These are phyloP conservation scores for Umbellularia californica DNA, from an alignment of 164 flowering plant species.

Conservation along the genomic window DNA sequence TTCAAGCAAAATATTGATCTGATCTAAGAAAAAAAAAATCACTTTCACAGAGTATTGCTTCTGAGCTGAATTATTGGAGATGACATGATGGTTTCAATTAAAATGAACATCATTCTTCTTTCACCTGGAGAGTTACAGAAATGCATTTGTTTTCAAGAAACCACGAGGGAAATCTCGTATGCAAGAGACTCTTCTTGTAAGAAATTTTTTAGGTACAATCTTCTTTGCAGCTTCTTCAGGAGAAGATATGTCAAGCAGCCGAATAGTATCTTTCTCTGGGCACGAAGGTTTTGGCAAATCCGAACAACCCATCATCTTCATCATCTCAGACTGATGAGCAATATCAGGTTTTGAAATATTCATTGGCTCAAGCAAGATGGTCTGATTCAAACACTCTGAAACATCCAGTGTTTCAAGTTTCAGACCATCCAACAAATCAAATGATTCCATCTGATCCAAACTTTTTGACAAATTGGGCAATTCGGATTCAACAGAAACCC, in stretches of 20 bases:
- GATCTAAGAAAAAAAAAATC: too few relatives aligned
- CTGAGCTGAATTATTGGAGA: too few relatives aligned
- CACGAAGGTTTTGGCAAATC: not conserved
- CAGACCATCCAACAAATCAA: not conserved
- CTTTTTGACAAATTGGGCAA: not conserved
- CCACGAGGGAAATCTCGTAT: too few relatives aligned
- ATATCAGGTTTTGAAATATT: not conserved
- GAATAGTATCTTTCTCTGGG: not conserved
- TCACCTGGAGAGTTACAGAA: too few relatives aligned
- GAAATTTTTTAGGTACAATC: constrained; percentile 19
- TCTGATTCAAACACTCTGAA: not conserved
- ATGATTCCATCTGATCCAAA: not conserved
- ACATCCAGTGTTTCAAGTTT: not conserved
- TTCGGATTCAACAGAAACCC: constrained; percentile 1
- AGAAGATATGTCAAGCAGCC: not conserved
- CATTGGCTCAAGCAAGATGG: not conserved
- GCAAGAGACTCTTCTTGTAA: constrained; percentile 34
- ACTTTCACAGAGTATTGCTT: too few relatives aligned
- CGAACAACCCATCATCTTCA: not conserved
- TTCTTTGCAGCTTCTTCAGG: not conserved
- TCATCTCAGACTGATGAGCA: not conserved
- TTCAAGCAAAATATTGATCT: too few relatives aligned
- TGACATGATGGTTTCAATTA: too few relatives aligned
- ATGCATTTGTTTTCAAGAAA: too few relatives aligned
- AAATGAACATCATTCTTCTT: too few relatives aligned